Evolutionary conservation across 306 rosid genomes (phyloP), one percentile per base, ranked within the genome.

Genomic region (Chamaecrista fasciculata): DNA sequence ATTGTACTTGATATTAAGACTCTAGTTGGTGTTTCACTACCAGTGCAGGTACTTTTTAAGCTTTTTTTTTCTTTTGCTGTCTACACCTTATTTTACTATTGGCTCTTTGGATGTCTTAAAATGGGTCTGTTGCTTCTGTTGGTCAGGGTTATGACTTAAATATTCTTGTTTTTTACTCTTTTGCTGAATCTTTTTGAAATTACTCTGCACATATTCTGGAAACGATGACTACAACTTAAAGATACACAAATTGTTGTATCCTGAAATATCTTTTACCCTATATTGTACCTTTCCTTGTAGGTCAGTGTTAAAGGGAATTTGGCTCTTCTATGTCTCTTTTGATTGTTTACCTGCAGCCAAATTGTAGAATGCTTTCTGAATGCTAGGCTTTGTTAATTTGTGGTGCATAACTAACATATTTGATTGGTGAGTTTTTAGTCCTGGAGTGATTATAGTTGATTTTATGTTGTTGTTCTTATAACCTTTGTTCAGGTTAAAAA

Each of bases 1-100:
- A 88, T 94, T 72, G 21, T 94, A 69, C 95, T 94, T 20, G 96
- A 81, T 77, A 82, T 94, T 74, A 94, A 91, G 72, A 91, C 99
- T 72, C 79, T 84, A 51, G 65, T 94, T 36, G 97, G 99, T 67
- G 86, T 94, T 62, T 79, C 81, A 23, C 84, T 94, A 12, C 97
- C 99, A 0, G 96, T 94, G 64, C 99, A 91, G 97, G 99, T 94
- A 82, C 73, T 62, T 43, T 36, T 36, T 36, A 25, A 53, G 2
- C 40, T 55, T 44, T n/a, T n/a, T n/a, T n/a, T n/a, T n/a, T n/a
- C n/a, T n/a, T 66, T 65, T 37, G 29, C 47, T 58, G 42, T 66
- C 42, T 10, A 57, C 61, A 57, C 47, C 55, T 20, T 52, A 47
- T 57, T 9, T 29, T 39, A 16, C 53, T 37, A 12, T 76, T 62